A percentile compares a stretch with the other conserved stretches of the same genome.
Conservation (phyloP, 495 filamentous ascomycete genomes). For the Daldinia vernicosa region DNA sequence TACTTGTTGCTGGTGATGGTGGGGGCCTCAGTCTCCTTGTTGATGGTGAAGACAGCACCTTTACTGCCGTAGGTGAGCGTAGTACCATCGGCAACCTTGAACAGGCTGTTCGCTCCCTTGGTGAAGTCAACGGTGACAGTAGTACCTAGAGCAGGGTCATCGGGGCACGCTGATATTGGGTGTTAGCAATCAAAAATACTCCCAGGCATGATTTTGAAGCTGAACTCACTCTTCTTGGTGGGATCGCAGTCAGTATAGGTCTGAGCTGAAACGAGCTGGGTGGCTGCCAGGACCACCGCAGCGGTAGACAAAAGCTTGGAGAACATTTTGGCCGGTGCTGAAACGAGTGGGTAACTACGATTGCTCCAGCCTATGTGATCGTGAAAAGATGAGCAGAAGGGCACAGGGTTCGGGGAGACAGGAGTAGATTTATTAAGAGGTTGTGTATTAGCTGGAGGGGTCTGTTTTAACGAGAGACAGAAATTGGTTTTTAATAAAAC, state of each 20-base stretch:
- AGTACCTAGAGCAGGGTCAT: constrained; percentile 75
- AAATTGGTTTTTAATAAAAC: constrained; percentile 34
- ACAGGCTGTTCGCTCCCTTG: constrained; percentile 70
- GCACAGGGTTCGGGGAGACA: neutral
- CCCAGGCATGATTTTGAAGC: constrained; percentile 3
- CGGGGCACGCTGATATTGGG: constrained; percentile 63
- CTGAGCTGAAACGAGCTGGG: constrained; percentile 67
- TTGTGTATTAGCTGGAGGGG: constrained; percentile 17
- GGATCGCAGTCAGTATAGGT: constrained; percentile 82
- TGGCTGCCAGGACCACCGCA: constrained; percentile 54
- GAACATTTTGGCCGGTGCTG: constrained; percentile 47
- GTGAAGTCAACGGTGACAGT: constrained; percentile 84
- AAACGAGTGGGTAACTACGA: neutral
- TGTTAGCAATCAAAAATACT: constrained; percentile 20
- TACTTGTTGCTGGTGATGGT: constrained; percentile 74
- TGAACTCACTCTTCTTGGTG: constrained; percentile 67
- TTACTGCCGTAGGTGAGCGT: constrained; percentile 68
- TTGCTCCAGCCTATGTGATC: constrained; percentile 11
- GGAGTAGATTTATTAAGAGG: constrained; percentile 35
- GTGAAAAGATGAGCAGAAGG: constrained; percentile 5
- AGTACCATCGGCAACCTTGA: constrained; percentile 70
- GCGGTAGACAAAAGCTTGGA: constrained; percentile 52
- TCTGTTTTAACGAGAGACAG: constrained; percentile 43
- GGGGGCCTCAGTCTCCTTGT: constrained; percentile 77
- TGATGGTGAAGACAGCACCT: constrained; percentile 80